phyloP scores from a whole-genome alignment of 805 yeast species.

The Metschnikowia lunata region DNA sequence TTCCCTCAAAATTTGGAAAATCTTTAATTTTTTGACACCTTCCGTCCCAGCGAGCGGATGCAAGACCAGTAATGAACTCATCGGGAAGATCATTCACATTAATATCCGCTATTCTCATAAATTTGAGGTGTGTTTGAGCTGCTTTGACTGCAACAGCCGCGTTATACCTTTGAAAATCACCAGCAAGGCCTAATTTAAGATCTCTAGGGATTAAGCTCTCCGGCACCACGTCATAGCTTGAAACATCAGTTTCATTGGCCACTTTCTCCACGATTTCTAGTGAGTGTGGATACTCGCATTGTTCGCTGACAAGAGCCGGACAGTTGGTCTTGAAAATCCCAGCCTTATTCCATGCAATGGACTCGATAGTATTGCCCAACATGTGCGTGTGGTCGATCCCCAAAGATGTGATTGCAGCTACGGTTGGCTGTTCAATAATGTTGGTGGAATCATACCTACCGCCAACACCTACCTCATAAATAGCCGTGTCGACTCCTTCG shows the following conservation, averaged over 20 bases:
- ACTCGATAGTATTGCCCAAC: constrained; percentile 81
- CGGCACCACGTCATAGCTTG: constrained; percentile 48
- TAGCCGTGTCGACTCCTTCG: constrained; percentile 90
- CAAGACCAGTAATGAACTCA: constrained; percentile 55
- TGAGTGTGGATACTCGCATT: constrained; percentile 48
- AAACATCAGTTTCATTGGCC: constrained; percentile 57
- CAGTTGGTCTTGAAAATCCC: constrained; percentile 77
- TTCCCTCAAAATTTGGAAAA: constrained; percentile 32
- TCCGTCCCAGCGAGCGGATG: constrained; percentile 85
- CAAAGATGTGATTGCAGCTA: constrained; percentile 77
- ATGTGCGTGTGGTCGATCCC: constrained; percentile 90
- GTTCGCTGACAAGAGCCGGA: constrained; percentile 63
- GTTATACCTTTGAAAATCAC: constrained; percentile 77
- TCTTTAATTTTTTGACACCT: constrained; percentile 73
- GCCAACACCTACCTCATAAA: constrained; percentile 97
- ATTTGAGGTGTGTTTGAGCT: constrained; percentile 54
- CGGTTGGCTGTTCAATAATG: constrained; percentile 71
- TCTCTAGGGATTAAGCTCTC: constrained; percentile 36
- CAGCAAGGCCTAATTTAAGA: constrained; percentile 68
- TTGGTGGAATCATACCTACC: constrained; percentile 98
- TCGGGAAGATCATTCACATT: constrained; percentile 39
- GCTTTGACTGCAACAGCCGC: constrained; percentile 84
- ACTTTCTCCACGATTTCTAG: constrained; percentile 55
- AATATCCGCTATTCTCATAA: constrained; percentile 37
- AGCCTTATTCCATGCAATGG: constrained; percentile 94